A percentile compares a stretch with the other conserved stretches of the same genome.
phyloP scores from a whole-genome alignment of 257 asterid species.

The Avicennia marina region DNA sequence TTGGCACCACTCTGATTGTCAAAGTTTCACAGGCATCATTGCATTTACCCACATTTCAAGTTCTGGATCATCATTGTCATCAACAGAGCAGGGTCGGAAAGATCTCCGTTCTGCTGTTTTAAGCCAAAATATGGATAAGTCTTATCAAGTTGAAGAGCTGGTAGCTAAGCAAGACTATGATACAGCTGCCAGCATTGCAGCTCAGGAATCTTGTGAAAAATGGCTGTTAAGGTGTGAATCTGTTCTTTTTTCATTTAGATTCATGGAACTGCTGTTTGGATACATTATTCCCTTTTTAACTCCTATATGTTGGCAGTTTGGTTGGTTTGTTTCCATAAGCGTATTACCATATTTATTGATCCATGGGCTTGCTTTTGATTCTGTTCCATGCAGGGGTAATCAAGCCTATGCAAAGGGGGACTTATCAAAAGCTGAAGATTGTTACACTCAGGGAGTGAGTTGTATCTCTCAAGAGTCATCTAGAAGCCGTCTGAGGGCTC shows the following conservation, averaged over 20 bases:
- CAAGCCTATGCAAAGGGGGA: slow-evolving; percentile 92
- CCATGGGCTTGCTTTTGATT: slow-evolving; percentile 24
- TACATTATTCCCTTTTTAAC: slow-evolving; percentile 5
- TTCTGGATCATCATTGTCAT: slow-evolving; percentile 43
- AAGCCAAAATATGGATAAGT: slow-evolving; percentile 32
- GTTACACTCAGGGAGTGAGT: slow-evolving; percentile 71
- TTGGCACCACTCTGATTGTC: slow-evolving; percentile 30
- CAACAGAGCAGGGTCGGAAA: slow-evolving; percentile 40
- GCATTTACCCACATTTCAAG: slow-evolving; percentile 39
- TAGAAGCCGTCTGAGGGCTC: slow-evolving; percentile 68
- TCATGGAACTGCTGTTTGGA: not conserved
- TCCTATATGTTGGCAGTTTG: not conserved
- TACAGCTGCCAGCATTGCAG: slow-evolving; percentile 51
- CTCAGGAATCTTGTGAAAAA: slow-evolving; percentile 92
- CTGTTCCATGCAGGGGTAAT: slow-evolving; percentile 71
- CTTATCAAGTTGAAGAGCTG: slow-evolving; percentile 38
- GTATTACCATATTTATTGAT: slow-evolving; percentile 4
- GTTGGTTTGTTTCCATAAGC: slow-evolving; percentile 1
- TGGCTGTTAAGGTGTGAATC: slow-evolving; percentile 78
- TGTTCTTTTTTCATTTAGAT: not conserved
- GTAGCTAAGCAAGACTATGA: slow-evolving; percentile 36
- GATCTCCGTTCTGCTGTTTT: slow-evolving; percentile 30
- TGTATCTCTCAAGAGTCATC: slow-evolving; percentile 68
- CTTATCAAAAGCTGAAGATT: slow-evolving; percentile 82
- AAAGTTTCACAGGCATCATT: slow-evolving; percentile 43